These are phyloP conservation scores for Skeletonema tropicum DNA, from an alignment of 108 stramenopile genomes.

Conservation along the genomic window DNA sequence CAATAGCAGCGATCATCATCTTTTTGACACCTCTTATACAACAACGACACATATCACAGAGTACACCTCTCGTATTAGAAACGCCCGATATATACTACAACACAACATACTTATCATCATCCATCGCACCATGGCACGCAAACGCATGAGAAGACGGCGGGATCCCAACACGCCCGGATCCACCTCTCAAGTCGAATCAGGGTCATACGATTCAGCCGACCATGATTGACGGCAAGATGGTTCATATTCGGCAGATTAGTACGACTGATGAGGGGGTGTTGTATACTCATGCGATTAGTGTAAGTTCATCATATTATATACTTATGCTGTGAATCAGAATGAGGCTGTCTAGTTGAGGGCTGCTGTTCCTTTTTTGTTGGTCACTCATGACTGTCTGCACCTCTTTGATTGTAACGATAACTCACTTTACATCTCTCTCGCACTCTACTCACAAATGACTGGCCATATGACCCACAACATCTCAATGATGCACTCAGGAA, in stretches of 20 bases:
- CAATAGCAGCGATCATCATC: too few species aligned
- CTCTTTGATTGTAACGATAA: background rate
- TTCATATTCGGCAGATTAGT: background rate
- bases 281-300: conserved; percentile 38
- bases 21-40: too few species aligned
- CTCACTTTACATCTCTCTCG: background rate
- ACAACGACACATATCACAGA: too few species aligned
- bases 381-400: background rate
- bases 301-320: conserved; percentile 12
- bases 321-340: too few species aligned
- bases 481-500: too few species aligned
- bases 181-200: background rate
- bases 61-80: too few species aligned
- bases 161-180: conserved; percentile 20
- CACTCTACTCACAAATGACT: background rate
- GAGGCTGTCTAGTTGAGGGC: background rate
- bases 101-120: too few species aligned
- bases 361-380: too few species aligned
- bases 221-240: background rate
- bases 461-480: too few species aligned
- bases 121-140: conserved; percentile 17
- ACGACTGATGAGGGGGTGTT: conserved; percentile 30
- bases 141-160: conserved; percentile 24
- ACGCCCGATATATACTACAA: too few species aligned
- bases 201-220: background rate